phyloP scores from a whole-genome alignment of 129 eudicot species.

The Daucus carota region DNA sequence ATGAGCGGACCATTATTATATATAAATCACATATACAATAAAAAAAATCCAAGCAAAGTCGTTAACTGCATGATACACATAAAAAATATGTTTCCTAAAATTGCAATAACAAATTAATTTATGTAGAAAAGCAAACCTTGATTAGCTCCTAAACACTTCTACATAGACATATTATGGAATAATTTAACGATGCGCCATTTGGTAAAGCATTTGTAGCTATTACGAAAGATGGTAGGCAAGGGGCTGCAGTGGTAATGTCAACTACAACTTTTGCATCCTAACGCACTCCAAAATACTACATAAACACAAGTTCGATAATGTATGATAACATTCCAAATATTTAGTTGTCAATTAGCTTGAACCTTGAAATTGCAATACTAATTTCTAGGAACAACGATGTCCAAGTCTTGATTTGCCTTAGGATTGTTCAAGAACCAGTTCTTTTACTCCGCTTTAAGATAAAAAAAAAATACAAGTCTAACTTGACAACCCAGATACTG shows the following conservation, averaged over 20 bases:
- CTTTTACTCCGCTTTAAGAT: too few species aligned
- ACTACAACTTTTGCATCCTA: neutral
- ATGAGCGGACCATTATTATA: neutral
- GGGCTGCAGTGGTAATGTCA: neutral
- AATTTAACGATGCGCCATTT: neutral
- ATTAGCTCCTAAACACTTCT: neutral
- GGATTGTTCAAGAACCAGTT: neutral
- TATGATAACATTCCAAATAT: neutral
- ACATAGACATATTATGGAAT: neutral
- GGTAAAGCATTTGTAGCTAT: neutral
- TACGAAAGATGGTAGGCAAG: neutral
- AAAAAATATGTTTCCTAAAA: neutral
- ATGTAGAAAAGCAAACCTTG: neutral
- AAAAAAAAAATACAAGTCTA: neutral
- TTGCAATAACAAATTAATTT: neutral
- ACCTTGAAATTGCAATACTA: neutral
- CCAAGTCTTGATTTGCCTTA: neutral
- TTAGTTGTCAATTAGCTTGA: neutral
- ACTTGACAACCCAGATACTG: neutral
- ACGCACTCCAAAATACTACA: neutral
- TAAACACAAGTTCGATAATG: neutral
- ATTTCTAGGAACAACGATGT: neutral
- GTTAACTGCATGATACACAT: neutral
- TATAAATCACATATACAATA: neutral
- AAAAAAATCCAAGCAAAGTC: neutral